Percentiles rank a stretch among this genome's conserved stretches.
Evolutionary conservation across 75 land plant species (phyloP).

Genomic region (Chamaecyparis obtusa): DNA sequence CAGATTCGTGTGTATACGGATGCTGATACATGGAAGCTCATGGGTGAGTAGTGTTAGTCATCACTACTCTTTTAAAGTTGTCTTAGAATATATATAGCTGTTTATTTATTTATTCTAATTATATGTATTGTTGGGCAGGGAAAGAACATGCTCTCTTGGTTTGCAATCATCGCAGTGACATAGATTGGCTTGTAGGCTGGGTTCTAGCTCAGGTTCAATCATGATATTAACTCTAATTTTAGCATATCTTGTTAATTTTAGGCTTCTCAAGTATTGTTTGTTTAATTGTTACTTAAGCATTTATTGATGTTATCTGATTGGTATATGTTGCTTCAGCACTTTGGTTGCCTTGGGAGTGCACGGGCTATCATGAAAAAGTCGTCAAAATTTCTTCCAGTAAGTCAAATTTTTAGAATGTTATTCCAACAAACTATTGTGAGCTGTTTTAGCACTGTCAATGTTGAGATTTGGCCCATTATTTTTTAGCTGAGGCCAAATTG

Average conservation of each 20-base stretch:
- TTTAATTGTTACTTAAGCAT: neutral
- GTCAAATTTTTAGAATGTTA: neutral
- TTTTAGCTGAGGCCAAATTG: neutral
- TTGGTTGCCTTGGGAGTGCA: slow-evolving; percentile 49
- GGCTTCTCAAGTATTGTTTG: neutral
- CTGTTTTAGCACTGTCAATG: neutral
- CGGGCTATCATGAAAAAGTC: slow-evolving; percentile 59
- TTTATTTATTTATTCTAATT: neutral
- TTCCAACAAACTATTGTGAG: neutral
- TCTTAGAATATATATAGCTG: neutral
- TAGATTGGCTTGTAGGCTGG: slow-evolving; percentile 66
- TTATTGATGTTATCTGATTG: neutral
- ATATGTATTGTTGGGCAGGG: slow-evolving; percentile 20
- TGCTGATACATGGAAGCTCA: slow-evolving; percentile 20
- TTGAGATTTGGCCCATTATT: neutral
- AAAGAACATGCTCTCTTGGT: slow-evolving; percentile 59
- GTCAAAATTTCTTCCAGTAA: slow-evolving; percentile 41
- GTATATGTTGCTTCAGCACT: slow-evolving; percentile 24
- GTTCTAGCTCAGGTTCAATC: slow-evolving; percentile 40
- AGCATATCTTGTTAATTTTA: neutral
- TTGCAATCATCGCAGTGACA: slow-evolving; percentile 51
- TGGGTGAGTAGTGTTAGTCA: slow-evolving; percentile 25
- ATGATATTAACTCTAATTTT: neutral
- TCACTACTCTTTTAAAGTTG: neutral
- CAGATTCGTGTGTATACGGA: slow-evolving; percentile 41